Base-by-base conservation (phyloP, 1,284 basidiomycete species). In the Ceratobasidium sp. region DNA sequence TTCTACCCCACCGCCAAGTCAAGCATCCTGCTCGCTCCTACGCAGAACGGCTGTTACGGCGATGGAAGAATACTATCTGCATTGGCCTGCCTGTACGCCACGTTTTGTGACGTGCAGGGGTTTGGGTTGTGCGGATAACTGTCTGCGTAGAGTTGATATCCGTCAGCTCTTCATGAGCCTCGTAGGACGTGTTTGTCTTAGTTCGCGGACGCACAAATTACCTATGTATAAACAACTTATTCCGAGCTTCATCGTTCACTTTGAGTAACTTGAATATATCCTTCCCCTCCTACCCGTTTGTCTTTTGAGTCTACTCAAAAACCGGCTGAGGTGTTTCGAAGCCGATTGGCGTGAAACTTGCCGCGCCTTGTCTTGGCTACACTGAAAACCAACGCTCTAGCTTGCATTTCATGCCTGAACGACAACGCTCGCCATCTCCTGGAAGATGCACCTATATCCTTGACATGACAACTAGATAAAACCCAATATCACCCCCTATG, bases 111-210 rank as follows among this genome's bases (percentile, higher is more conserved):
- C 19, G 54, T 60, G 24, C 31, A 27, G 67, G 67, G 67, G 15
- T 33, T n/a, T 69, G 54, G 67, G 67, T 71, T 31, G 14, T 57
- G 29, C 22, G 67, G 41, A 45, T 44, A 24, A 60, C 15, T n/a
- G 67, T 71, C 67, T 15, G 41, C 67, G 67, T 60, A 71, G 67
- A 71, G 67, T 71, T 71, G 67, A 71, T 56, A 31, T 24, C 24
- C 67, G 67, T 71, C 56, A 45, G 54, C 65, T 67, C 65, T 56
- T 60, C 17, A 56, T 36, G 45, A 47, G 41, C 67, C 24, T 47
- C 11, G 33, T 6, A 65, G 63, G 63, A 53, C 63, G 63, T 53
- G 56, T 22, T 50, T 59, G 67, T 71, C 67, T 56, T 71, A 71
- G 67, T 71, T 71, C 54, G 67, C 54, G 33, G 56, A 60, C 54